A percentile compares a stretch with the other conserved stretches of the same genome.
Evolutionary conservation across 2,329 filamentous ascomycete species (phyloP).

Genomic region (Immersiporthe knoxdaviesiana): DNA sequence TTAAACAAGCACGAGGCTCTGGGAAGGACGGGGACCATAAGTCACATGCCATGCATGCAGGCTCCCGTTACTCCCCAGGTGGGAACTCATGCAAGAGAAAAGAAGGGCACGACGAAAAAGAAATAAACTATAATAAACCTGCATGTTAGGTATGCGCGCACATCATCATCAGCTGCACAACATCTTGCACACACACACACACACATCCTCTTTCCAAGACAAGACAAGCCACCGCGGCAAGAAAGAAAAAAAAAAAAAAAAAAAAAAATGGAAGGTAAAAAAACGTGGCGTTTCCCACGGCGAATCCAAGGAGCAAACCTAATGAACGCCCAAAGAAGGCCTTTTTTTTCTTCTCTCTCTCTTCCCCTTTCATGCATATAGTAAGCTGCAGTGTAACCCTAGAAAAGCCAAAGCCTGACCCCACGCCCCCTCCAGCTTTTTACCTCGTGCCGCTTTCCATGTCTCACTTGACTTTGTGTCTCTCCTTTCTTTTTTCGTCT

Average conservation of each 20-base stretch:
- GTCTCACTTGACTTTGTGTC: background rate
- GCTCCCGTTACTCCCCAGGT: background rate
- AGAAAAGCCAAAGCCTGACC: background rate
- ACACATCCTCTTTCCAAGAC: background rate
- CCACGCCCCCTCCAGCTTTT: background rate
- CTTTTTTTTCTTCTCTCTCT: background rate
- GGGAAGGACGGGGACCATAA: background rate
- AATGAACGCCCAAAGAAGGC: background rate
- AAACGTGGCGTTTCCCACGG: background rate
- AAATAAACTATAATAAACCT: background rate
- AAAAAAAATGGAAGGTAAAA: too few species aligned
- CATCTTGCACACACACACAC: background rate
- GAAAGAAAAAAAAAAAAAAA: background rate
- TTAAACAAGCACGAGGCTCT: background rate
- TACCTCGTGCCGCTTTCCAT: background rate
- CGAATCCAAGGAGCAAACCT: background rate
- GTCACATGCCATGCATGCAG: background rate
- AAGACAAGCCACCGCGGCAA: background rate
- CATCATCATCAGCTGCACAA: slow-evolving; percentile 1
- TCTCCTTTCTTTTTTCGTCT: background rate
- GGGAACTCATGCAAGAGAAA: background rate
- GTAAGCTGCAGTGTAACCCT: slow-evolving; percentile 6
- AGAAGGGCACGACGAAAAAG: background rate
- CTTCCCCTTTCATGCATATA: background rate
- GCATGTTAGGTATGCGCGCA: background rate